Base-by-base conservation (phyloP, 176 grass and related monocot genomes). In the Bothriochloa decipiens region DNA sequence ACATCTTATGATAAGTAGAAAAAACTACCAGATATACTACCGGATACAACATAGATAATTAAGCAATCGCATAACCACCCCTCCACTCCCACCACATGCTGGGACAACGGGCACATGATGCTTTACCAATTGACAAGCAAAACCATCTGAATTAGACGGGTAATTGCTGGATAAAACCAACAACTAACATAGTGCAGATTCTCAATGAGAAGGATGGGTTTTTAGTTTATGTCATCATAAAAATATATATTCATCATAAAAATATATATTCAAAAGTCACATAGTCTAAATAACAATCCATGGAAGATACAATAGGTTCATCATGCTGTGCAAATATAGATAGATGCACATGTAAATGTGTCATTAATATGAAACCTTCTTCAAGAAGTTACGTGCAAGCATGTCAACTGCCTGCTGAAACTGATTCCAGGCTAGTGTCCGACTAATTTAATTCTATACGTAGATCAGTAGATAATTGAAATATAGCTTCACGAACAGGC, bases 401-500 rank as follows among this genome's bases (percentile, higher is more conserved):
- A 41, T 71, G 65, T 77, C 20, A 65, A 77, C 40, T 79, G 40
- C 66, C 68, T 40, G 18, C 50, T 50, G 58, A 43, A 61, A 87
- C n/a, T 57, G 67, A 40, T 68, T 78, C 50, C 28, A 78, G 49
- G 63, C 42, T 57, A 81, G 35, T 78, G 35, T 11, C 65, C 27
- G 83, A 8, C 72, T 82, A 86, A 74, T 74, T 72, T 35, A 78
- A 36, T 79, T 78, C 13, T 73, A 69, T 41, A 52, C 9, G 25
- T 60, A 32, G 37, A 74, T 86, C 73, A 16, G 9, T 12, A 78
- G 42, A 86, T 68, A 63, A 68, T 65, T 70, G 57, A 86, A 49
- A 86, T 45, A 90, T 46, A 74, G 67, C n/a, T 86, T 37, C 74
- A 83, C 58, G 46, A 65, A 81, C 6, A 78, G 65, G 65, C 27